Base-by-base conservation (phyloP, 257 asterid genomes). In the Solanum sitiens region DNA sequence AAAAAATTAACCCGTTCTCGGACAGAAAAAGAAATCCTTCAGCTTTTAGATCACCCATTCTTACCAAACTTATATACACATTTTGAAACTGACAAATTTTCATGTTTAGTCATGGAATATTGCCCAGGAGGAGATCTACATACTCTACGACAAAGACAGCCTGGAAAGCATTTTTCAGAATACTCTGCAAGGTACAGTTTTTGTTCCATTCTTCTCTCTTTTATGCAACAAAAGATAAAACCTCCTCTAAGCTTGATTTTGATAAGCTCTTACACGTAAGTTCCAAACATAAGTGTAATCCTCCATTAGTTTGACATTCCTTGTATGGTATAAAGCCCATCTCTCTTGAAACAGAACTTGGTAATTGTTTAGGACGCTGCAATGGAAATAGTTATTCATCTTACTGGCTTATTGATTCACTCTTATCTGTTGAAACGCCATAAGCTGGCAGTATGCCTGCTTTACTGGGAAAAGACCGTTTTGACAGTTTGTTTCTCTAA, bases 91-190 rank as follows among this genome's bases (percentile, higher is more conserved):
- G 93, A 93, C 65, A 90, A 91, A 82, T 93, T 93, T 84, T 92
- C 92, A 15, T 92, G 94, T 89, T 87, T 93, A 89, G 93, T 92
- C 83, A 93, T 91, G 94, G 94, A 92, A 82, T 93, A 93, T 88
- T 93, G 94, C 84, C 95, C 94, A 3, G 94, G 95, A 30, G 95
- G 95, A 63, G 94, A 93, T 84, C 89, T 93, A 85, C 91, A 93
- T 86, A 88, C 90, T 25, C 88, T 91, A 89, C 90, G 95, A 87
- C 95, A 92, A 87, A 89, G 95, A 83, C 94, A 92, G 56, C 95
- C 95, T 2, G 92, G 93, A 86, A 93, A 90, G 73, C 93, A 89
- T 85, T 93, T 93, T 86, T 92, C 93, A 8, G 95, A 93, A 82
- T 92, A 92, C 87, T 93, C 94, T 68, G 93, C 93, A 71, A 74